Conservation (phyloP, 768 basidiomycete species). For the Grammothele lineata region DNA sequence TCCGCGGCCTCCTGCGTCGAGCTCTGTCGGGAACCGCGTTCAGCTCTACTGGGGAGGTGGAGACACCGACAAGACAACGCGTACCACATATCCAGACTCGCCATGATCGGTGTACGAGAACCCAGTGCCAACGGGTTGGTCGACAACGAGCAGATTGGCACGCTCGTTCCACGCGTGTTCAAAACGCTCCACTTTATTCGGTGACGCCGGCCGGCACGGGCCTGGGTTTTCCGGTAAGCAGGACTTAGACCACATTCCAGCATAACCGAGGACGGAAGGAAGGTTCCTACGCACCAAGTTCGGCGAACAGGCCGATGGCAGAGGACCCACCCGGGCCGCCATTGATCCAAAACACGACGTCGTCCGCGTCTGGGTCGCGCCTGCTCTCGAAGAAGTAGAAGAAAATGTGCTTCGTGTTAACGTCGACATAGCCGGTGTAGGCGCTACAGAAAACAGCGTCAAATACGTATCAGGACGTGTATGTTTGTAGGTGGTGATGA, state of each 20-base stretch:
- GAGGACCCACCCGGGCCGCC: conserved; percentile 29
- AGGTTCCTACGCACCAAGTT: conserved; percentile 43
- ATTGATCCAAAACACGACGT: conserved; percentile 31
- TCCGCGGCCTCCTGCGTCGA: conserved; percentile 44
- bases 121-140: conserved; percentile 32
- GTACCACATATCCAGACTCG: conserved; percentile 41
- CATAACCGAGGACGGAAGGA: background rate
- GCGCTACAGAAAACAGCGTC: background rate
- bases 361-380: conserved; percentile 25
- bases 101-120: conserved; percentile 48
- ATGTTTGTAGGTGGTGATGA: background rate
- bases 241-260: background rate
- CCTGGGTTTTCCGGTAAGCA: background rate
- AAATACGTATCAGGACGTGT: background rate
- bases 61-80: too few relatives aligned
- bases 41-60: too few relatives aligned
- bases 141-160: conserved; percentile 48
- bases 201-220: background rate
- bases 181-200: background rate
- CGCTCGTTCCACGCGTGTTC: conserved; percentile 60
- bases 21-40: too few relatives aligned
- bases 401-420: conserved; percentile 44
- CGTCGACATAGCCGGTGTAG: conserved; percentile 70
- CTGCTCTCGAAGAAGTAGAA: conserved; percentile 48
- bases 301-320: conserved; percentile 37